Conservation (phyloP, 306 rosid species). For the Ziziphus jujuba region DNA sequence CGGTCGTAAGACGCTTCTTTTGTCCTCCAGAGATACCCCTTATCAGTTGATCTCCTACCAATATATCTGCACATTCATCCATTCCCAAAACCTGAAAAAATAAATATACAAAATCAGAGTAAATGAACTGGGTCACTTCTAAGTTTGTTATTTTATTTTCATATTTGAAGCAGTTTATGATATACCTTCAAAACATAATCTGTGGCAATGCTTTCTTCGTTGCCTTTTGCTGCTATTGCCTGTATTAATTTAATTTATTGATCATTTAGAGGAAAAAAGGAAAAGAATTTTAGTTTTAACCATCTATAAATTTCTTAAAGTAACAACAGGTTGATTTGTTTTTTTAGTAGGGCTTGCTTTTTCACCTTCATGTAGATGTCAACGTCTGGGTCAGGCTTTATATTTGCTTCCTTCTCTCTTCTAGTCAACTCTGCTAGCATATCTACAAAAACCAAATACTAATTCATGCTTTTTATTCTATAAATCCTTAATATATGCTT, state of each 20-base stretch:
- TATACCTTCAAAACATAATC: slow-evolving; percentile 22
- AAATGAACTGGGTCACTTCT: too few relatives aligned
- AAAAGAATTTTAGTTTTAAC: not conserved
- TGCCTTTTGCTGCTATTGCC: slow-evolving; percentile 12
- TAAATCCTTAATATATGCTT: too few relatives aligned
- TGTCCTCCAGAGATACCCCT: slow-evolving; percentile 63
- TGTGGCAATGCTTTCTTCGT: slow-evolving; percentile 6
- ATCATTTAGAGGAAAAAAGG: too few relatives aligned
- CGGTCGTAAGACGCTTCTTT: slow-evolving; percentile 55
- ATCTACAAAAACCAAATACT: not conserved
- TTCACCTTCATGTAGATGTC: slow-evolving; percentile 28
- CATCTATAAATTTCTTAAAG: too few relatives aligned
- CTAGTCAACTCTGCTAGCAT: slow-evolving; percentile 18
- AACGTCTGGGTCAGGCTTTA: slow-evolving; percentile 23
- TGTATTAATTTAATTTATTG: too few relatives aligned
- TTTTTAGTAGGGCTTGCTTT: too few relatives aligned
- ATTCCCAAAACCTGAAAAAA: slow-evolving; percentile 50
- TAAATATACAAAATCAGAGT: not conserved
- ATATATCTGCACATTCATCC: slow-evolving; percentile 48
- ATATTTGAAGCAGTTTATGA: not conserved
- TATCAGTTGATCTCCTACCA: slow-evolving; percentile 48
- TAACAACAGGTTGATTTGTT: too few relatives aligned
- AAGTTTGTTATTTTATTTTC: not conserved
- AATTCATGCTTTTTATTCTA: too few relatives aligned
- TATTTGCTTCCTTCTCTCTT: slow-evolving; percentile 18